These are phyloP conservation scores for Lentinula edodes DNA, from an alignment of 768 basidiomycete species.

Conservation along the genomic window DNA sequence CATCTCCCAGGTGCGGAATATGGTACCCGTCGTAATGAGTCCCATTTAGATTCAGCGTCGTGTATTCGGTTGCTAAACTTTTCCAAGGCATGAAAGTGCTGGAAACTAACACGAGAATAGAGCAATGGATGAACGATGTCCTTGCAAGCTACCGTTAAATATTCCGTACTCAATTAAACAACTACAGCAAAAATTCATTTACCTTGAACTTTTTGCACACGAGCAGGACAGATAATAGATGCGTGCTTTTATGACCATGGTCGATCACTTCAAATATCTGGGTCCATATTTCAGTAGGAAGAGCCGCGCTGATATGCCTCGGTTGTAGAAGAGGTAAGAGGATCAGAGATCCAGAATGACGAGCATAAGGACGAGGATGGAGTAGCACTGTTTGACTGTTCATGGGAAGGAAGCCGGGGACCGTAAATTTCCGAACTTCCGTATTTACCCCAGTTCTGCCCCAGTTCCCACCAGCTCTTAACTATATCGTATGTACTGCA, in stretches of 20 bases:
- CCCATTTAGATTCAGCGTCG: conserved; percentile 74
- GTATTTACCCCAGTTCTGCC: too few species aligned
- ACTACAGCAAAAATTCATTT: conserved; percentile 6
- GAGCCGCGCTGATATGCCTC: conserved; percentile 40
- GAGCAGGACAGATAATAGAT: conserved; percentile 29
- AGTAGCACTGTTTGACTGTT: conserved; percentile 29
- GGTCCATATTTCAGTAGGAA: conserved; percentile 71
- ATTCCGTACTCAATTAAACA: neutral
- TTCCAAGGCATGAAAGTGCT: conserved; percentile 38
- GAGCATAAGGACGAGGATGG: conserved; percentile 63
- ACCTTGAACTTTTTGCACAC: conserved; percentile 47
- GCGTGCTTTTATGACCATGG: conserved; percentile 13
- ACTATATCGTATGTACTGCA: too few species aligned
- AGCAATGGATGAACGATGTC: conserved; percentile 61
- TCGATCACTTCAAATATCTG: conserved; percentile 43
- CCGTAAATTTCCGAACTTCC: neutral
- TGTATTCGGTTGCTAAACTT: conserved; percentile 55
- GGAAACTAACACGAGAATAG: conserved; percentile 49
- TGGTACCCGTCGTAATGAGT: conserved; percentile 81
- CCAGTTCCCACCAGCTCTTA: too few species aligned
- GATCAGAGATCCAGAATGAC: conserved; percentile 50
- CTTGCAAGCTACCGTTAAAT: conserved; percentile 26
- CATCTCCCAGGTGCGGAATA: conserved; percentile 87
- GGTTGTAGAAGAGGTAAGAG: conserved; percentile 66
- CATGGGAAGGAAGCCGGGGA: neutral